These are phyloP conservation scores for Striga asiatica DNA, from an alignment of 257 asterid genomes.

Conservation along the genomic window DNA sequence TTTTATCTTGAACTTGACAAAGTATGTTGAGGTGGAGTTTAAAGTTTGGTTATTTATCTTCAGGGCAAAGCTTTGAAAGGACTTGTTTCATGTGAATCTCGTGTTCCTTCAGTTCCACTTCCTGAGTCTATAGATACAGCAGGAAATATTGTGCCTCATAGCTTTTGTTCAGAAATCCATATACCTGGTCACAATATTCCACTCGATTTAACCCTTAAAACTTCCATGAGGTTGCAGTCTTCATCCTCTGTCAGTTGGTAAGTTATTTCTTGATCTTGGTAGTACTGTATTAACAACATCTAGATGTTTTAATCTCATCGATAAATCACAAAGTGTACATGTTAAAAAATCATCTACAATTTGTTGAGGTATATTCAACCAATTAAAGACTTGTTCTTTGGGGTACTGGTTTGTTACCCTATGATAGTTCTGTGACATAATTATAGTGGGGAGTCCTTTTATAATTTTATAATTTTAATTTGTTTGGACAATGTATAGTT, in stretches of 20 bases:
- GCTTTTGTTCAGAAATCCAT: slow-evolving; percentile 38
- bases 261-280: slow-evolving; percentile 21
- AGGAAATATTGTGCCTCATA: slow-evolving; percentile 21
- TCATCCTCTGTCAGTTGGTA: slow-evolving; percentile 80
- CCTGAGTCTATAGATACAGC: slow-evolving; percentile 27
- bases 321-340: neutral
- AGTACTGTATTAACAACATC: neutral
- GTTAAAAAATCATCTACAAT: neutral
- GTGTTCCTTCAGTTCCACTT: slow-evolving; percentile 28
- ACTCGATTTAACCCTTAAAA: slow-evolving; percentile 77
- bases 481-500: too few species aligned
- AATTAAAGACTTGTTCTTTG: neutral
- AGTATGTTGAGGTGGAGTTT: slow-evolving; percentile 16
- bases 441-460: too few species aligned
- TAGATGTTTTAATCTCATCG: slow-evolving; percentile 1
- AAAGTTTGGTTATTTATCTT: slow-evolving; percentile 10
- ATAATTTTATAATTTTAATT: too few species aligned
- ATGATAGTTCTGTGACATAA: too few species aligned
- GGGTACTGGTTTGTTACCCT: slow-evolving; percentile 1
- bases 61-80: slow-evolving; percentile 84
- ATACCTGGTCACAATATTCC: slow-evolving; percentile 60
- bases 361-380: slow-evolving; percentile 8
- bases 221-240: slow-evolving; percentile 50
- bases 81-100: slow-evolving; percentile 50
- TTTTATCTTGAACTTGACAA: slow-evolving; percentile 1